Evolutionary conservation across 2,329 filamentous ascomycete genomes (phyloP).

Genomic region (Ustilaginoidea virens): DNA sequence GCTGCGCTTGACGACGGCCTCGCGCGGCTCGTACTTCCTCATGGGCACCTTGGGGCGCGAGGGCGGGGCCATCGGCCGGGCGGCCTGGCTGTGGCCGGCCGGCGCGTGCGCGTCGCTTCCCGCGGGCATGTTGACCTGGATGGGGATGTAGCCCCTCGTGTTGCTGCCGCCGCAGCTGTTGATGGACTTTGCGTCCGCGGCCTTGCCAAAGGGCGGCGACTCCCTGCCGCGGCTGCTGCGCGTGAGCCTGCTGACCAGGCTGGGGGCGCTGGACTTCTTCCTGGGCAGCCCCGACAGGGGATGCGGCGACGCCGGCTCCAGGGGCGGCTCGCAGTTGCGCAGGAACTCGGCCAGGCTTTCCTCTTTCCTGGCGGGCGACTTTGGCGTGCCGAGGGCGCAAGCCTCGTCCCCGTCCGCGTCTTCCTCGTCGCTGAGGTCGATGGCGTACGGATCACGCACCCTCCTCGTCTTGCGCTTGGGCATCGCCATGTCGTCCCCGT

Average conservation of each 20-base stretch:
- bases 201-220: too few species aligned
- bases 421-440: slow-evolving; percentile 55
- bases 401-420: slow-evolving; percentile 43
- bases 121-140: slow-evolving; percentile 33
- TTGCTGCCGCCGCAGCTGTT: slow-evolving; percentile 17
- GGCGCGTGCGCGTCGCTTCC: slow-evolving; percentile 27
- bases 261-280: slow-evolving; percentile 49
- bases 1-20: slow-evolving; percentile 31
- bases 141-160: slow-evolving; percentile 31
- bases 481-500: slow-evolving; percentile 38
- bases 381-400: slow-evolving; percentile 22
- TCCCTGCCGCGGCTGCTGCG: too few species aligned
- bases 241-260: slow-evolving; percentile 44
- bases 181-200: slow-evolving; percentile 13
- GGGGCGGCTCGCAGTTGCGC: slow-evolving; percentile 51
- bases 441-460: slow-evolving; percentile 82
- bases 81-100: slow-evolving; percentile 8
- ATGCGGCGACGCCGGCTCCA: slow-evolving; percentile 25
- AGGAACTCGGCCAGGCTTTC: slow-evolving; percentile 64
- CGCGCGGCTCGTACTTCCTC: slow-evolving; percentile 44
- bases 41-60: slow-evolving; percentile 28
- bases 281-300: slow-evolving; percentile 28
- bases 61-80: slow-evolving; percentile 13
- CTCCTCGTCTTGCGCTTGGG: slow-evolving; percentile 62
- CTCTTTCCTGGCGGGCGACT: slow-evolving; percentile 30